Conservation (phyloP, 352 stramenopile genomes). For the Pythium phragmitis region DNA sequence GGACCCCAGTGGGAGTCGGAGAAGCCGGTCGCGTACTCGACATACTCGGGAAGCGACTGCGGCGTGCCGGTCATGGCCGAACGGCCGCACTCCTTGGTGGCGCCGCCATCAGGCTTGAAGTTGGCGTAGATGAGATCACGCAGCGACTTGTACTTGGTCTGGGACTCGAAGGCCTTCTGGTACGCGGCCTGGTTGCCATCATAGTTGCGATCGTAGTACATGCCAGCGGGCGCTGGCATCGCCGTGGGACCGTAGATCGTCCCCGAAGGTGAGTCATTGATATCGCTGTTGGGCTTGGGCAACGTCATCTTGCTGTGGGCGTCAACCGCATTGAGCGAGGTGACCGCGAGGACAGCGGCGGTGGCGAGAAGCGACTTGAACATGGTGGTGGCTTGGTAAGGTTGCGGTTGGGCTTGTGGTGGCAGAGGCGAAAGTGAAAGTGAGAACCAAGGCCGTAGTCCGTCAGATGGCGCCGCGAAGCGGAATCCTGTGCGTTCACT, state of each 20-base stretch:
- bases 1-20: slow-evolving; percentile 28
- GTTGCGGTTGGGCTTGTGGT: no score
- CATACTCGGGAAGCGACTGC: slow-evolving; percentile 7
- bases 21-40: slow-evolving; percentile 26
- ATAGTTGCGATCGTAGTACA: slow-evolving; percentile 18
- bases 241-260: slow-evolving; percentile 13
- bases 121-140: slow-evolving; percentile 21
- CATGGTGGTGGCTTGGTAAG: slow-evolving; percentile 8
- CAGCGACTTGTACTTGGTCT: slow-evolving; percentile 25
- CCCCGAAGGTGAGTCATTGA: slow-evolving; percentile 12
- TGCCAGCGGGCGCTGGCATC: neutral
- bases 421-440: no score
- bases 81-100: neutral
- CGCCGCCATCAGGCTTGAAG: slow-evolving; percentile 4
- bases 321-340: neutral
- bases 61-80: neutral
- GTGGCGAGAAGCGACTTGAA: slow-evolving; percentile 7
- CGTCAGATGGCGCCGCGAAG: no score
- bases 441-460: no score
- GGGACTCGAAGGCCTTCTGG: slow-evolving; percentile 14
- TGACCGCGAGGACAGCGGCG: slow-evolving; percentile 4
- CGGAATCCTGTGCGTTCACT: no score
- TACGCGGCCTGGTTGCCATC: slow-evolving; percentile 24
- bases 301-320: slow-evolving; percentile 21
- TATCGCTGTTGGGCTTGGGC: slow-evolving; percentile 20